Conservation (phyloP, 768 basidiomycete species). For the Coprinopsis sp. region DNA sequence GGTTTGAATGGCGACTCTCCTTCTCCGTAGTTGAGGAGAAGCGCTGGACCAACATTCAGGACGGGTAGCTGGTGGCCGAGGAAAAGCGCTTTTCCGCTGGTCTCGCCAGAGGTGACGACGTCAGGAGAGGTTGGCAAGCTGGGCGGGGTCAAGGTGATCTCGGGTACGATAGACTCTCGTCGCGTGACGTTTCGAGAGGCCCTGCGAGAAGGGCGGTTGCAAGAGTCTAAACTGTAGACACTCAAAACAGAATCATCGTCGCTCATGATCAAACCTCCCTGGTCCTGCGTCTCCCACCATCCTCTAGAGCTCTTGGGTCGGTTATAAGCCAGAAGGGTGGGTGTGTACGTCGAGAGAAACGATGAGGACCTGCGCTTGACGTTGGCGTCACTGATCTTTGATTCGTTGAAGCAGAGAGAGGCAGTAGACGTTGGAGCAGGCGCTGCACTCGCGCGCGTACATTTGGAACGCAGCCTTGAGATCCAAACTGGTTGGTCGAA, state of each 20-base stretch:
- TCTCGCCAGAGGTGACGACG: neutral
- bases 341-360: too few species aligned
- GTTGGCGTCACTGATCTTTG: too few species aligned
- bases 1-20: neutral
- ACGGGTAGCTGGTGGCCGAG: too few species aligned
- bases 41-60: neutral
- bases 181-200: neutral
- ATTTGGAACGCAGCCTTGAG: neutral
- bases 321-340: too few species aligned
- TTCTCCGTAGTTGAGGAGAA: neutral
- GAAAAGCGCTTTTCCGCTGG: neutral
- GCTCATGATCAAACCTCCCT: too few species aligned
- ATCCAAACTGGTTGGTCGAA: neutral
- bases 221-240: constrained; percentile 8
- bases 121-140: constrained; percentile 4
- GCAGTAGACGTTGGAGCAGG: too few species aligned
- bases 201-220: neutral
- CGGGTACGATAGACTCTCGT: neutral
- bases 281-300: too few species aligned
- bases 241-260: constrained; percentile 1
- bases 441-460: too few species aligned
- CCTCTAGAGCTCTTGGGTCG: too few species aligned
- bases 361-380: too few species aligned
- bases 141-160: constrained; percentile 3
- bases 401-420: too few species aligned